A percentile compares a stretch with the other conserved stretches of the same genome.
These are phyloP conservation scores for Corchorus capsularis DNA, from an alignment of 345 rosid genomes.

Conservation along the genomic window DNA sequence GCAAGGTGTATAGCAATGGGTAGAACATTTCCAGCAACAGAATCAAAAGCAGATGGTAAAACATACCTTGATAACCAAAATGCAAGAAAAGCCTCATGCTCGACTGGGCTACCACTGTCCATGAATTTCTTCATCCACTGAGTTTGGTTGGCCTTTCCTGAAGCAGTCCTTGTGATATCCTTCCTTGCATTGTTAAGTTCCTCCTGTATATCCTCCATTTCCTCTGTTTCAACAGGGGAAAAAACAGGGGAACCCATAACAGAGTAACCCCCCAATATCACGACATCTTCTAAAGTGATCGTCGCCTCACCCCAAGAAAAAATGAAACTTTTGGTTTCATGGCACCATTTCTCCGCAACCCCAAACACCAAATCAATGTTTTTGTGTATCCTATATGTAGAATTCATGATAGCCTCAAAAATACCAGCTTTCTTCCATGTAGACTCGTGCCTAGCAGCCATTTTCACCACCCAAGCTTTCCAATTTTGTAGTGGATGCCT, in stretches of 20 bases:
- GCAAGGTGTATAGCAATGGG: slow-evolving; percentile 41
- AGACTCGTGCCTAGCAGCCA: slow-evolving; percentile 34
- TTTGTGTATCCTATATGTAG: slow-evolving; percentile 25
- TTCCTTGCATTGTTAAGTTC: slow-evolving; percentile 15
- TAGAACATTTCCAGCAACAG: slow-evolving; percentile 1
- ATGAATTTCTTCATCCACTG: slow-evolving; percentile 35
- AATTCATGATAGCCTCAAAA: slow-evolving; percentile 41
- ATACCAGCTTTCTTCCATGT: slow-evolving; percentile 55
- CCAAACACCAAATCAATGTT: slow-evolving; percentile 32
- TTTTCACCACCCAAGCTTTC: slow-evolving; percentile 41
- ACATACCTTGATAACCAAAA: slow-evolving; percentile 43
- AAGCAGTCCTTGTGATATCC: not conserved
- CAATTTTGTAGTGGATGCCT: slow-evolving; percentile 21
- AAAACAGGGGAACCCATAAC: slow-evolving; percentile 50
- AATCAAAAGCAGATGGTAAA: not conserved
- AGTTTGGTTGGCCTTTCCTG: not conserved
- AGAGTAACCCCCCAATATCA: slow-evolving; percentile 46
- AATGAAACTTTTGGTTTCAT: slow-evolving; percentile 47
- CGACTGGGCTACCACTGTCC: slow-evolving; percentile 29
- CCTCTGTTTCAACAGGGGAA: slow-evolving; percentile 17
- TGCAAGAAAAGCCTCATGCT: slow-evolving; percentile 51
- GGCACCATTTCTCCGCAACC: slow-evolving; percentile 52
- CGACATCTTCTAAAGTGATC: slow-evolving; percentile 48
- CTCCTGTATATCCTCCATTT: not conserved
- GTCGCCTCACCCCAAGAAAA: slow-evolving; percentile 65